phyloP scores from a whole-genome alignment of 257 asterid species.

The Craterostigma plantagineum region DNA sequence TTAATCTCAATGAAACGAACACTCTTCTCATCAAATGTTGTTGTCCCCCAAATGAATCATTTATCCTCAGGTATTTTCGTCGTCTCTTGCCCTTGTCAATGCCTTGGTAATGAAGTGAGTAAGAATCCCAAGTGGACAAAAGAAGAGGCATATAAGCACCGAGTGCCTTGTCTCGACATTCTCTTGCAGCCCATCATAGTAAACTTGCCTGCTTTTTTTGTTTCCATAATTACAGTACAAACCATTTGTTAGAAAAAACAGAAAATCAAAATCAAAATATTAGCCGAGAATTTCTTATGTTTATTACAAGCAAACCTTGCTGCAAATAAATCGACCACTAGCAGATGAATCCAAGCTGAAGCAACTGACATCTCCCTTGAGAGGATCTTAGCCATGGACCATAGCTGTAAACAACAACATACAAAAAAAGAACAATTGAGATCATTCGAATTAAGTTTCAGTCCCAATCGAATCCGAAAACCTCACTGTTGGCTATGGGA shows the following conservation, averaged over 20 bases:
- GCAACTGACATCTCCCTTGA: conserved; percentile 78
- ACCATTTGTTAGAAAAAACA: too few species aligned
- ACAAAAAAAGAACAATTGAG: neutral
- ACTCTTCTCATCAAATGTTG: too few species aligned
- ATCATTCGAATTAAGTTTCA: neutral
- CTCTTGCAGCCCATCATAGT: conserved; percentile 55
- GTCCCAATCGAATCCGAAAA: neutral
- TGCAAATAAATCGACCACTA: conserved; percentile 82
- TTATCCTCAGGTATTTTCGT: neutral
- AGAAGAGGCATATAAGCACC: conserved; percentile 64
- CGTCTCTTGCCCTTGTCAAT: neutral
- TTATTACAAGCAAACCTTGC: conserved; percentile 84
- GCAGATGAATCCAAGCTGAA: conserved; percentile 95
- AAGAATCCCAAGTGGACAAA: conserved; percentile 67
- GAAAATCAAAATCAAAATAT: too few species aligned
- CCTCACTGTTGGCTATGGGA: too few species aligned
- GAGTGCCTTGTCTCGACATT: conserved; percentile 74
- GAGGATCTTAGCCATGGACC: conserved; percentile 80
- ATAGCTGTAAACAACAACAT: conserved; percentile 19
- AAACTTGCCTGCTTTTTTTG: conserved; percentile 47
- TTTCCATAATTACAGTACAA: conserved; percentile 1
- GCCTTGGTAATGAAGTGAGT: conserved; percentile 63
- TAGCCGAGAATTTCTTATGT: too few species aligned
- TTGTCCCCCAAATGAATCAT: too few species aligned
- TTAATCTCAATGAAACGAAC: too few species aligned